Base-by-base conservation (phyloP, 176 grass and related monocot genomes). In the Tuctoria greenei region DNA sequence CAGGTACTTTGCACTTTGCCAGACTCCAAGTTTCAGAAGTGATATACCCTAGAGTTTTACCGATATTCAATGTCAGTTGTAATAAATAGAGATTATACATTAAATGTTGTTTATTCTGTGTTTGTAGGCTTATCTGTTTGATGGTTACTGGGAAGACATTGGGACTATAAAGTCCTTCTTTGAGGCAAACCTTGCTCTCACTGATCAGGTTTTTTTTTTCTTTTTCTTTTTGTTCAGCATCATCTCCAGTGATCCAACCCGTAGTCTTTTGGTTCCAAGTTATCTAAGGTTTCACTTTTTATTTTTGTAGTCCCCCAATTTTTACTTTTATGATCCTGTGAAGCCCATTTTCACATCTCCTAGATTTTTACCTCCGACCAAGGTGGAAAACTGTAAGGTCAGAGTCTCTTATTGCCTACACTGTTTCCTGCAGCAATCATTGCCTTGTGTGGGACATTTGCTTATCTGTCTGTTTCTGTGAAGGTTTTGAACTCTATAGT, bases 141-240 rank as follows among this genome's bases (percentile, higher is more conserved):
- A 90, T 80, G 91, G 83, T 47, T 93, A 93, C 59, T 93, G 91
- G 91, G 91, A 93, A 73, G 88, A 93, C 73, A 93, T 93, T 25
- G 91, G 91, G 44, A 93, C 91, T 24, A 93, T 93, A 71, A 90
- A 93, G 66, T 93, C 91, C 56, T 93, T 93, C 69, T 93, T 88
- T 77, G 88, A 93, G 67, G 85, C 91, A 81, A 93, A 93, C 82
- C 75, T 93, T 77, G 85, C 91, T 83, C 91, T 93, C 10, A 81
- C 85, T 26, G 85, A 90, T 83, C 85, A 93, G 88, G 88, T 93
- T 81, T 74, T 10, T 24, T 50, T 74, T 78, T 4, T n/a, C n/a
- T n/a, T n/a, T n/a, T n/a, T n/a, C n/a, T 24, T 50, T 74, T 78
- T 4, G 16, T 1, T 67, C 20, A 61, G 57, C 67, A 70, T 63